Percentiles rank a stretch among this genome's conserved stretches.
Conservation (phyloP, 2,329 filamentous ascomycete genomes). For the Magnaporthiopsis rhizophila region DNA sequence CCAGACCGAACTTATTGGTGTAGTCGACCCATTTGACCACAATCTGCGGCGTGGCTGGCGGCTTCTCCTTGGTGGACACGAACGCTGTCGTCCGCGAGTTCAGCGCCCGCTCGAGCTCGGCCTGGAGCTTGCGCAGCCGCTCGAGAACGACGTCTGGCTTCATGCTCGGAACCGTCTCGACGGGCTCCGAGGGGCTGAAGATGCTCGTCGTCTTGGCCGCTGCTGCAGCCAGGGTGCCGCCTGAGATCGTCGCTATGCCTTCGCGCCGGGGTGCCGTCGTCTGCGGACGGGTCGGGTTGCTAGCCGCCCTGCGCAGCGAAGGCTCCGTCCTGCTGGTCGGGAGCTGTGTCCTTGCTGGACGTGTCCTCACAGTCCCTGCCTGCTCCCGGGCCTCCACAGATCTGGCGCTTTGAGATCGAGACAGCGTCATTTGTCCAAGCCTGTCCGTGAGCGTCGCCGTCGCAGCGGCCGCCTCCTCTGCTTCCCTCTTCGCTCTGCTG, state of each 20-base stretch:
- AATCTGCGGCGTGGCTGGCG: constrained; percentile 51
- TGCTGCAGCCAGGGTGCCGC: not conserved
- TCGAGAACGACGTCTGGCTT: constrained; percentile 50
- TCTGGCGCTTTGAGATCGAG: not conserved
- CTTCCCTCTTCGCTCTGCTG: constrained; percentile 5
- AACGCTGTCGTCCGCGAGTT: constrained; percentile 57
- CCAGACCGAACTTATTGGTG: constrained; percentile 77
- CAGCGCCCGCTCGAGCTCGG: constrained; percentile 53
- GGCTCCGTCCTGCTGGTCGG: constrained; percentile 10
- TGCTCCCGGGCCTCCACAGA: constrained; percentile 15
- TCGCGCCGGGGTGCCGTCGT: constrained; percentile 8
- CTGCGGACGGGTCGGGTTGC: not conserved
- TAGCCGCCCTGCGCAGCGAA: not conserved
- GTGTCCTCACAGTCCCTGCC: constrained; percentile 14
- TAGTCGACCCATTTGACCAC: constrained; percentile 84
- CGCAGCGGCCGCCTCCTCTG: not conserved
- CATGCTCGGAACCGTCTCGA: constrained; percentile 41
- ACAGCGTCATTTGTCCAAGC: not conserved
- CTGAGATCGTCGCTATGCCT: not conserved
- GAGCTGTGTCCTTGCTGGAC: constrained; percentile 13
- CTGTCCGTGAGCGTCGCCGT: not conserved
- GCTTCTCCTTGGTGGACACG: constrained; percentile 44
- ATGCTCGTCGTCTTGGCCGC: constrained; percentile 35
- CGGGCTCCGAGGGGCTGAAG: constrained; percentile 47
- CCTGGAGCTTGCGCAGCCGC: constrained; percentile 47